Percentiles rank a stretch among this genome's conserved stretches.
Conservation (phyloP, 208 protist species). For the Naegleria fowleri region DNA sequence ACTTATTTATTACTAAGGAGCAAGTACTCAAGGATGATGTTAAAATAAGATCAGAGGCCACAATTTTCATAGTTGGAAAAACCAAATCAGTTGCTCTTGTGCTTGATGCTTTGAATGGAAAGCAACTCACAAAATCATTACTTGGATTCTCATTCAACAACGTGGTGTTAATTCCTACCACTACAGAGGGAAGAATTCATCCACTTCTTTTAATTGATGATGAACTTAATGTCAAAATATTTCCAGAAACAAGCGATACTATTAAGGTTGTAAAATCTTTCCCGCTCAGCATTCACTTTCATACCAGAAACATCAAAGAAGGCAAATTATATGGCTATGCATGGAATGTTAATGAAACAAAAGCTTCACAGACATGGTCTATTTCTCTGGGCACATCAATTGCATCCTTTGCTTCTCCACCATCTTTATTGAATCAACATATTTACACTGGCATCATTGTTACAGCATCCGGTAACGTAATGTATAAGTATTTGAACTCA, state of each 20-base stretch:
- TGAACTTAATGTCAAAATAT: background rate
- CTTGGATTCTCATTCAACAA: background rate
- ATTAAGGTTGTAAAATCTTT: background rate
- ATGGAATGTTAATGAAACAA: background rate
- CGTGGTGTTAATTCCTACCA: background rate
- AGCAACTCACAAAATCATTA: background rate
- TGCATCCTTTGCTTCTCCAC: background rate
- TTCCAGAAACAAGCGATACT: background rate
- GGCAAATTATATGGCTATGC: background rate
- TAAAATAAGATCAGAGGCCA: background rate
- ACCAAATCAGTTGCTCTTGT: background rate
- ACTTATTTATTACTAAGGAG: background rate
- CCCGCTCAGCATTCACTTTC: background rate
- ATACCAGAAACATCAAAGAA: background rate
- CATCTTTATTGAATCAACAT: background rate
- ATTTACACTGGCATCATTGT: conserved; percentile 4
- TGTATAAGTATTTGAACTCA: conserved; percentile 15
- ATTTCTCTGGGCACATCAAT: background rate
- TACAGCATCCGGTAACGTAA: background rate
- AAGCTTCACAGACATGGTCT: background rate
- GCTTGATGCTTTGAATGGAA: background rate
- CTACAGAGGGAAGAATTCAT: background rate
- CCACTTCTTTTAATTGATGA: background rate
- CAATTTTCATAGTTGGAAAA: background rate
- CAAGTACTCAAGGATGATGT: background rate